Evolutionary conservation across 805 yeast species (phyloP), one percentile per base, ranked within the genome.

Genomic region (Hanseniaspora lindneri): DNA sequence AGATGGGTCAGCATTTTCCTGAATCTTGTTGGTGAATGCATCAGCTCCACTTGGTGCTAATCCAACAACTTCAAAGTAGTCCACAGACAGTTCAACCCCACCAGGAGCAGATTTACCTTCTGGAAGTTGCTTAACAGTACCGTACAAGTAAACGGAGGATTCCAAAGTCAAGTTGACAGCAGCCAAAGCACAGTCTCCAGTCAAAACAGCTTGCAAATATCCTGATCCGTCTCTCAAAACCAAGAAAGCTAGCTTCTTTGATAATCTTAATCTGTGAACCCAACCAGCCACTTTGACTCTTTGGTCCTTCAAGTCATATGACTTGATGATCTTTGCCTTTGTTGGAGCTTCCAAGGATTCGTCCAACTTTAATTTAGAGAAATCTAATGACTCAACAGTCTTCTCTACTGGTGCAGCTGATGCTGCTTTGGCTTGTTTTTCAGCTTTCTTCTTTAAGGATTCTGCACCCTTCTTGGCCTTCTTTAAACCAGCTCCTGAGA

Each of bases 41-140:
- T 88, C 97, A 39, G 86, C 94, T 49, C 98, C 99, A 51, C 88
- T 68, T 57, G 99, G 99, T 39, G 99, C 98, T 54, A 85, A 74
- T 47, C 96, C 96, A 51, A 88, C 71, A 50, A 92, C 71, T 65
- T 83, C 80, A 65, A 88, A 92, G 71, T 74, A 92, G 66, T 92
- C 98, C 49, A 80, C 96, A 53, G 74, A 73, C 58, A 94, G 75
- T 69, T 92, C 99, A 54, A 89, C 94, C 53, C 95, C 95, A 54
- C 97, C 97, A 51, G 96, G 96, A 9, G 98, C 99, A 55, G 82
- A 72, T 66, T 92, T 88, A 54, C 98, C 98, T 64, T 86, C 96
- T 50, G 97, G 97, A 42, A 94, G 72, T 58, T 81, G 76, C 65
- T 76, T 74, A 53, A 92, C 71, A 24, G 76, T 75, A 67, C 99